Evolutionary conservation across 305 asterid species (phyloP), one percentile per base, ranked within the genome.

Genomic region (Fraxinus sp.): DNA sequence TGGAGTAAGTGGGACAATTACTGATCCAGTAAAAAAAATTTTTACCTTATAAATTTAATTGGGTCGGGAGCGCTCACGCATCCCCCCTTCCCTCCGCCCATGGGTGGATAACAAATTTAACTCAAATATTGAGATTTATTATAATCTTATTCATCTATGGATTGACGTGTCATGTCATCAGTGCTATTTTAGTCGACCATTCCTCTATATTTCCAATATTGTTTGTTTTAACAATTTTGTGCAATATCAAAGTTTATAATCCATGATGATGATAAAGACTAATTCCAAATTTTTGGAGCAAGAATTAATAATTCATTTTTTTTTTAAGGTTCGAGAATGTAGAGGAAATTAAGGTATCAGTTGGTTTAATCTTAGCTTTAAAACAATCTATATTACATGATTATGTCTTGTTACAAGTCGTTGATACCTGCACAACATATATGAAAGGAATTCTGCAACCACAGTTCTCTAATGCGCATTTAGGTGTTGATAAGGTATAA

Each of bases 321-420:
- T n/a, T 32, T 4, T 14, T 49, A 49, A 49, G 59, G 59, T 49
- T 49, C 7, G 59, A 49, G 59, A 49, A 49, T 49, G 20, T 4
- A 49, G 20, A 14, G 6, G 59, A 49, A 49, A 49, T 49, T 49
- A 14, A 26, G 75, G 37, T 77, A 84, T 79, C 16, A 14, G 83
- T 82, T 86, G 86, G 59, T 14, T 14, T 49, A 49, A 49, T 14
- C 59, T 49, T 49, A 46, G 57, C 57, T 46, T 46, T 13, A 14
- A 46, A 46, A 46, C 57, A 13, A 46, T 13, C 87, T 82, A 46
- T 85, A 39, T 76, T 22, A 20, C 3, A 20, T 62, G 7, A 1
- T 62, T 22, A 20, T 62, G 32, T 62, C 71, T 22, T 20, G 8
- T 62, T 68, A 68, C 32, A 68, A 68, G 37, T 68, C 30, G 75